These are phyloP conservation scores for Hibiscus tridactylites DNA, from an alignment of 345 rosid genomes.

Conservation along the genomic window DNA sequence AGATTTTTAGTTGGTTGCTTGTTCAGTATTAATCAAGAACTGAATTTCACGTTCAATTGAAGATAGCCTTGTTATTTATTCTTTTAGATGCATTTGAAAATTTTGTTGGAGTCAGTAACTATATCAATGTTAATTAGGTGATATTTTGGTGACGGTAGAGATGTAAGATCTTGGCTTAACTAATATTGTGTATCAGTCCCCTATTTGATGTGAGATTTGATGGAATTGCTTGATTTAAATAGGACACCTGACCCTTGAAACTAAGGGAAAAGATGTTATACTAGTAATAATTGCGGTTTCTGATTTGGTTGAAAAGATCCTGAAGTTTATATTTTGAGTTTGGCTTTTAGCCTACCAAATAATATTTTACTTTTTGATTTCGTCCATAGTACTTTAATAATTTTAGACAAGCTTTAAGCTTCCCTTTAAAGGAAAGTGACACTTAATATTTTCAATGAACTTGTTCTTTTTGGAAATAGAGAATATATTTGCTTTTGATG, in stretches of 20 bases:
- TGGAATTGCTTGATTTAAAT: slow-evolving; percentile 1
- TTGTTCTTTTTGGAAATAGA: neutral
- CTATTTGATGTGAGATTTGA: neutral
- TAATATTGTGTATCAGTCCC: neutral
- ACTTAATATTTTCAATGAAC: neutral
- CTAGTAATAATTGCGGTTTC: neutral
- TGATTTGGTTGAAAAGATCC: neutral
- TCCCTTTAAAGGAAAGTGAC: neutral
- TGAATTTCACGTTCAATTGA: no score
- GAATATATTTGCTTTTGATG: no score
- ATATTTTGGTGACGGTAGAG: neutral
- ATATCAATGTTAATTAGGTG: neutral
- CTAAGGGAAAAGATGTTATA: neutral
- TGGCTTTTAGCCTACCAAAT: neutral
- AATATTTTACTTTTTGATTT: neutral
- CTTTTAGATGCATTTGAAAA: no score
- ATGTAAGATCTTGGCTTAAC: neutral
- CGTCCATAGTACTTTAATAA: neutral
- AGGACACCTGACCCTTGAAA: neutral
- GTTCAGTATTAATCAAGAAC: no score
- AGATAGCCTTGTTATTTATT: no score
- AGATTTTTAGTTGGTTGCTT: no score
- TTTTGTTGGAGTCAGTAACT: neutral
- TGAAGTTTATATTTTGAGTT: neutral
- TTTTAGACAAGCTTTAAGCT: neutral